A percentile compares a stretch with the other conserved stretches of the same genome.
Conservation (phyloP, 2,329 filamentous ascomycete species). For the Talaromyces sp. region DNA sequence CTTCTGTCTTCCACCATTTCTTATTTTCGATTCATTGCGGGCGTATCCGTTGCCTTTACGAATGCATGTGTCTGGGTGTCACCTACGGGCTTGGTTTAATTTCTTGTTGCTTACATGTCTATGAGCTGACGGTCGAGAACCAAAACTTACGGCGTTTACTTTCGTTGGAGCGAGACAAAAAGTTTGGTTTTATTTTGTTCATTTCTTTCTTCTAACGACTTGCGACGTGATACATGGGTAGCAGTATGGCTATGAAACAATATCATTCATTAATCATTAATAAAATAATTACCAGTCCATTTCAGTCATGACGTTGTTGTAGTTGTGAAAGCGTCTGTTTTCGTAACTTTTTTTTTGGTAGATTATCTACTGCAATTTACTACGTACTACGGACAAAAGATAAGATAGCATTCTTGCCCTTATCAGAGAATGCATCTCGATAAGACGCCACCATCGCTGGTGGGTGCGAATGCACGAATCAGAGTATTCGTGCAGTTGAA, state of each 20-base stretch:
- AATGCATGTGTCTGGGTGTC: constrained; percentile 16
- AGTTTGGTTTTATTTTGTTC: too few relatives aligned
- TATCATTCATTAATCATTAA: too few relatives aligned
- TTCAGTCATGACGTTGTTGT: not conserved
- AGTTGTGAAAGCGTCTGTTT: not conserved
- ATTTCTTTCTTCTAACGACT: not conserved
- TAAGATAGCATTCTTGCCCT: not conserved
- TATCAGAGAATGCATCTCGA: constrained; percentile 1
- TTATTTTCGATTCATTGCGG: constrained; percentile 9
- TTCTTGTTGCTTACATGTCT: not conserved
- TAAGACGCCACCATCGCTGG: not conserved
- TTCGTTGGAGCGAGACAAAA: not conserved
- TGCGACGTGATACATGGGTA: not conserved
- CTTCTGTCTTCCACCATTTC: not conserved
- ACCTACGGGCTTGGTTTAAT: constrained; percentile 6
- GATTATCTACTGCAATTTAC: too few relatives aligned
- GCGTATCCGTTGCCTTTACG: constrained; percentile 10
- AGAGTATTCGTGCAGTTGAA: not conserved
- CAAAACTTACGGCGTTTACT: constrained; percentile 4
- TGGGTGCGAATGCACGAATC: not conserved
- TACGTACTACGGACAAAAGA: not conserved
- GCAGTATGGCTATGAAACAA: not conserved
- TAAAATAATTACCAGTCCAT: not conserved
- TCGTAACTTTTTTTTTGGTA: not conserved
- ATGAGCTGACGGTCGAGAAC: constrained; percentile 1